Evolutionary conservation across 2,329 filamentous ascomycete species (phyloP), one percentile per base, ranked within the genome.

Genomic region (Penicillium sp.): DNA sequence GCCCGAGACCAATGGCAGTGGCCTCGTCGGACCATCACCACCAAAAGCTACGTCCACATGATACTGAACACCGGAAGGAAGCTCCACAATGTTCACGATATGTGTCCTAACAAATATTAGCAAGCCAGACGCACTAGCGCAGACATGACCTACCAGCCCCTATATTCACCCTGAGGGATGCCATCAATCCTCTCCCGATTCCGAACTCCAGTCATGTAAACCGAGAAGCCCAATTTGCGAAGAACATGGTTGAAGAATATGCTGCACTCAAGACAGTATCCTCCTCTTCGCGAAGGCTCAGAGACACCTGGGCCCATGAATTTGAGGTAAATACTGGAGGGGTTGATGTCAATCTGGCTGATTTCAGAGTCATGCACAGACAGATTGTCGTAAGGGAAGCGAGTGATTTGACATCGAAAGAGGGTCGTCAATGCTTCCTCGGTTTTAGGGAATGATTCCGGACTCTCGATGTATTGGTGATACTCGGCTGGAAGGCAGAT

Each of bases 221-320:
- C 75, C 15, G 70, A 64, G 47, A 80, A 84, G 1, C 80, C 80
- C n/a, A 84, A 59, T 2, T 70, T 76, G 16, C 76, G 69, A 4
- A 85, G 70, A 12, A 83, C 66, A 56, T 81, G 73, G 58, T 78
- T 75, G 59, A 84, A 83, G 18, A 85, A 73, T 39, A 83, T 74
- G 49, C 74, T 79, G 24, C 75, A 74, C 62, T 85, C 82, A 75
- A 86, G 81, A 69, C 82, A 86, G 65, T 85, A 86, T 0, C 83
- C 83, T 16, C 83, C 83, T 2, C 76, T 67, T 15, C 74, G 67
- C 2, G 74, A 72, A 2, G 53, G 54, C 8, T 34, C 13, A 1
- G 39, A 42, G 4, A 51, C 47, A 1, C 39, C 46, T 1, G 41
- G 2, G 2, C 68, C 62, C 41, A 84, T 69, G 44, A 82, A 73